Evolutionary conservation across 2,329 filamentous ascomycete genomes (phyloP).

Genomic region (Claviceps quebecensis): DNA sequence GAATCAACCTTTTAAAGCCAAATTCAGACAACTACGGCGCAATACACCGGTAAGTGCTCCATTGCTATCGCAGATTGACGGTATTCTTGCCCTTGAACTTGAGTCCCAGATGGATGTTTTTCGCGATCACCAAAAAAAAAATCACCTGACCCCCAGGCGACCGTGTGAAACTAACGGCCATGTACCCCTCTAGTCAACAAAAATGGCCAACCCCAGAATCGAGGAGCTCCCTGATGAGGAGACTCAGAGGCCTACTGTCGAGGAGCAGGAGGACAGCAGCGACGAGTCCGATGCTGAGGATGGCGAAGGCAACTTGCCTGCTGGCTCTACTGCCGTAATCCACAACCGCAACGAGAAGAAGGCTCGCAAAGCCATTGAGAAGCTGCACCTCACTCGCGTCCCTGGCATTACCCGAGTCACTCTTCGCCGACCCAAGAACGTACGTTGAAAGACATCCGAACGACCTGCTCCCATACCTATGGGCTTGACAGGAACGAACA

Average conservation of each 20-base stretch:
- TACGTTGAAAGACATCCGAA: constrained; percentile 37
- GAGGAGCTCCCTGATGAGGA: constrained; percentile 94
- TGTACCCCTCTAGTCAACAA: constrained; percentile 20
- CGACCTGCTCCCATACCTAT: not conserved
- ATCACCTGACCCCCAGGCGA: not conserved
- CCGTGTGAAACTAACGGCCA: constrained; percentile 3
- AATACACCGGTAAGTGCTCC: constrained; percentile 22
- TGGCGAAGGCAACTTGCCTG: constrained; percentile 62
- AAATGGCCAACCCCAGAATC: constrained; percentile 94
- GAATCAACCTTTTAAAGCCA: constrained; percentile 16
- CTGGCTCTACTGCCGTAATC: constrained; percentile 76
- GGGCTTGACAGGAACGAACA: not conserved
- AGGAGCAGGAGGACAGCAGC: constrained; percentile 60
- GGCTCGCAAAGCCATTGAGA: constrained; percentile 97
- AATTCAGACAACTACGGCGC: constrained; percentile 21
- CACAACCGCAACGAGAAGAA: constrained; percentile 99
- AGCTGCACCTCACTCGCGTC: constrained; percentile 92
- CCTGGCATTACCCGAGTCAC: constrained; percentile 97
- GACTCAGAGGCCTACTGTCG: constrained; percentile 65
- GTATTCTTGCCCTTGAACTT: not conserved
- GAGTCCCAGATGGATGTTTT: not conserved
- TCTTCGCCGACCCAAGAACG: constrained; percentile 95
- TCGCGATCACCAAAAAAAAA: constrained; percentile 3
- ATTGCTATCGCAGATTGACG: constrained; percentile 6
- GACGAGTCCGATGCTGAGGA: constrained; percentile 71